Evolutionary conservation across 306 rosid species (phyloP), one percentile per base, ranked within the genome.

Genomic region (Gastrolobium bilobum): DNA sequence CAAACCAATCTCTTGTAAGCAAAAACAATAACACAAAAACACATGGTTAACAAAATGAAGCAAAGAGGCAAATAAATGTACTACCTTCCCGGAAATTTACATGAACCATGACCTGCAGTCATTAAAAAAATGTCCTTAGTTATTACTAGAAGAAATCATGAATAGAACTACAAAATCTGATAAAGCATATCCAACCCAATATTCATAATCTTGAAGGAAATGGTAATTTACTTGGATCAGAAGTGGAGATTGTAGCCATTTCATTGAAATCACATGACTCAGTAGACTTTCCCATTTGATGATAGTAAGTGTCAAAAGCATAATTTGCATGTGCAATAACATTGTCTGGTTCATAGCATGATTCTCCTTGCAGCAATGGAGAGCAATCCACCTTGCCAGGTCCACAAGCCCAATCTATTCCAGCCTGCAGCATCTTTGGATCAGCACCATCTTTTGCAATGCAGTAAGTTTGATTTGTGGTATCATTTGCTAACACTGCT

Each of bases 351-450:
- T 93, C 97, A n/a, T 91, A 95, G 81, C 99, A 95, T 0, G 97
- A 83, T 69, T 89, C 76, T 13, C 98, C 99, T 61, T 95, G 98
- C 74, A 81, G 79, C 84, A 95, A 72, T 5, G 80, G 66, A 68
- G 96, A 84, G 78, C 99, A 95, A 62, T 93, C 96, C 67, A 95
- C 99, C 80, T 89, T 91, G 51, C 97, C 99, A 4, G 98, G 91
- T 65, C 99, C 99, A 79, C 99, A 93, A 10, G 99, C 99, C 98
- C 98, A 95, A 84, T 95, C 99, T 3, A 95, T 71, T 10, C 96
- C 99, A 81, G 99, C 99, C 86, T 95, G 99, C 77, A 95, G 83
- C 98, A 95, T 91, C 88, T 88, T 91, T 0, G 76, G 47, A 66
- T 92, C 98, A 2, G 97, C 89, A 1, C 94, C 94, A 4, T 90